Conservation (phyloP, 1,284 basidiomycete species). For the Boletus smithii region DNA sequence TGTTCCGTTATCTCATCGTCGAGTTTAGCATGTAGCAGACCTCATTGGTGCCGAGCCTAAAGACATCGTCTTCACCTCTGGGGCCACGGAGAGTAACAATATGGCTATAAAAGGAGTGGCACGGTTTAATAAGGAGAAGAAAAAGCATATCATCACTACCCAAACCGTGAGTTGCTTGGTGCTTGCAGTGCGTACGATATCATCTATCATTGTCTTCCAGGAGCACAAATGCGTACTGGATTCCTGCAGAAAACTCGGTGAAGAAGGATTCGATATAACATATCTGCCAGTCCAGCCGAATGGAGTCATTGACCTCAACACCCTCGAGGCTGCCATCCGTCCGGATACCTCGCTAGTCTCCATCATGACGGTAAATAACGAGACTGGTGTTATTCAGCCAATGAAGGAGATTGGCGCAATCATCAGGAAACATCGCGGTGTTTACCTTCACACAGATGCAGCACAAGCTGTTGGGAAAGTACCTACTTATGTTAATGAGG, state of each 20-base stretch:
- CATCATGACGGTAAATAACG: slow-evolving; percentile 99
- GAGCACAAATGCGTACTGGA: slow-evolving; percentile 99
- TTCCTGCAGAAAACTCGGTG: slow-evolving; percentile 91
- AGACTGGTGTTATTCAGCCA: slow-evolving; percentile 98
- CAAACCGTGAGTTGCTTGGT: slow-evolving; percentile 65
- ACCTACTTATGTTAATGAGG: slow-evolving; percentile 88
- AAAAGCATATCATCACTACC: slow-evolving; percentile 87
- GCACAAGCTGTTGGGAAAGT: slow-evolving; percentile 96
- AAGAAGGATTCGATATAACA: slow-evolving; percentile 97
- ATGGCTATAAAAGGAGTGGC: slow-evolving; percentile 98
- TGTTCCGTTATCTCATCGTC: slow-evolving; percentile 16
- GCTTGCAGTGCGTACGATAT: background rate
- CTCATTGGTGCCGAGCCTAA: slow-evolving; percentile 94
- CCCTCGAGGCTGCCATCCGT: slow-evolving; percentile 79
- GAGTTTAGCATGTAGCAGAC: slow-evolving; percentile 74
- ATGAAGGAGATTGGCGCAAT: slow-evolving; percentile 92
- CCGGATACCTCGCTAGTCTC: slow-evolving; percentile 89
- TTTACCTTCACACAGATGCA: slow-evolving; percentile 97
- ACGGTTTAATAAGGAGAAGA: slow-evolving; percentile 89
- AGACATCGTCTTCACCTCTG: slow-evolving; percentile 97
- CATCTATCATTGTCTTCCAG: slow-evolving; percentile 43
- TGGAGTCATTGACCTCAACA: slow-evolving; percentile 77
- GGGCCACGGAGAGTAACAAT: slow-evolving; percentile 98
- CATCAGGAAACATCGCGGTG: slow-evolving; percentile 77
- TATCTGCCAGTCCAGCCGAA: slow-evolving; percentile 92